These are phyloP conservation scores for Aegilops umbellulata DNA, from an alignment of 176 grass and related monocot species.

Conservation along the genomic window DNA sequence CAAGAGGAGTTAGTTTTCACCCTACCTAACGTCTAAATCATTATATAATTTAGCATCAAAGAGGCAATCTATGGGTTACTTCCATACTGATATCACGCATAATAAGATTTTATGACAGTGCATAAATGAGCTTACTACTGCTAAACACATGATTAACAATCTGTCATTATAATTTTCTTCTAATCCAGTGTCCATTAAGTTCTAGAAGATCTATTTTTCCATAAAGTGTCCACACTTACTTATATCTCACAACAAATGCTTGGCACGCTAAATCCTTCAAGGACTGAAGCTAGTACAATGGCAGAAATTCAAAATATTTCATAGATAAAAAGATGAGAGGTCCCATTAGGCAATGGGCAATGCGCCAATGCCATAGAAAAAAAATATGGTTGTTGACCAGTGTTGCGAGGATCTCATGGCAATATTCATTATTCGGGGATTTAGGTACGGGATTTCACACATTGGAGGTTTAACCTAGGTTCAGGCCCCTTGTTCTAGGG, in stretches of 20 bases:
- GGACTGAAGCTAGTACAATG: background rate
- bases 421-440: too few species aligned
- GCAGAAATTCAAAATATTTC: background rate
- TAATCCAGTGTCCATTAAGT: background rate
- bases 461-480: too few species aligned
- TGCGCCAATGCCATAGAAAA: background rate
- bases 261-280: background rate
- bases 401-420: too few species aligned
- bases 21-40: background rate
- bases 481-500: too few species aligned
- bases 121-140: background rate
- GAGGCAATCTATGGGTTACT: background rate
- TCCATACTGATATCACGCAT: background rate
- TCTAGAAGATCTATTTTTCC: slow-evolving; percentile 11
- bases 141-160: background rate
- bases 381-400: background rate
- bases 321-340: background rate
- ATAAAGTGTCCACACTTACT: background rate
- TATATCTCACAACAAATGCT: slow-evolving; percentile 11
- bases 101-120: background rate
- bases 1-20: background rate
- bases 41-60: background rate
- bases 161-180: background rate
- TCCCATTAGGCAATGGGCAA: background rate
- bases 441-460: too few species aligned